Base-by-base conservation (phyloP, 352 stramenopile species). In the Pythium coloratum region DNA sequence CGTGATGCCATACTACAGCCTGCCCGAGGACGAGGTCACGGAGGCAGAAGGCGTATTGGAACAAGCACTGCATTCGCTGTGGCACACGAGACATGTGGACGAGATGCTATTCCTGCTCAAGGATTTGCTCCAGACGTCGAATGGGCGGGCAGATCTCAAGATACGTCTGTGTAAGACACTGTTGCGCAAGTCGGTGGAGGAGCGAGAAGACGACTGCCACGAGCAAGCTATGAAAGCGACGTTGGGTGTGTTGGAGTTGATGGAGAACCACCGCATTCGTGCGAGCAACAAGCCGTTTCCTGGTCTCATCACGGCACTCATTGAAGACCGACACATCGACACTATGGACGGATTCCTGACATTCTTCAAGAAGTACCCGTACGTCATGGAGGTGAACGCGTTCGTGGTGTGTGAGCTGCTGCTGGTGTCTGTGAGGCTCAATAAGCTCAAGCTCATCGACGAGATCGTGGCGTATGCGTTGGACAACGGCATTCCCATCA, bases 341-440 rank as follows among this genome's bases (percentile, higher is more conserved):
- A 72, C 62, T 3, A 67, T 86, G 3, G 69, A 76, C 30, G 80
- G 78, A 18, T 65, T 91, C 34, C 58, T 71, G n/a, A 59, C 67
- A 7, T 88, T 90, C 71, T 86, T 90, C 55, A 53, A 46, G 1
- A 70, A 66, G 57, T 89, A 83, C 57, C 54, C 73, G 6, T 47
- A 78, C 30, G 76, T 88, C 28, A 69, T 93, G 42, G 59, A 81
- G 62, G 88, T 76, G 80, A 93, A 91, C 65, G 60, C 67, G 34
- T 90, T 88, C 63, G 64, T 76, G 24, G 67, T 93, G 49, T 90
- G 81, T 54, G 85, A 93, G 71, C 71, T 85, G 47, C 67, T 90
- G 49, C 80, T 91, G 47, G 74, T 75, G 60, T 72, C 76, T 28
- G 74, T 91, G 50, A 76, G 75, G 13, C 68, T 71, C 46, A 72